A percentile compares a stretch with the other conserved stretches of the same genome.
Evolutionary conservation across 345 rosid species (phyloP).

Genomic region (Melaleuca alternifolia): DNA sequence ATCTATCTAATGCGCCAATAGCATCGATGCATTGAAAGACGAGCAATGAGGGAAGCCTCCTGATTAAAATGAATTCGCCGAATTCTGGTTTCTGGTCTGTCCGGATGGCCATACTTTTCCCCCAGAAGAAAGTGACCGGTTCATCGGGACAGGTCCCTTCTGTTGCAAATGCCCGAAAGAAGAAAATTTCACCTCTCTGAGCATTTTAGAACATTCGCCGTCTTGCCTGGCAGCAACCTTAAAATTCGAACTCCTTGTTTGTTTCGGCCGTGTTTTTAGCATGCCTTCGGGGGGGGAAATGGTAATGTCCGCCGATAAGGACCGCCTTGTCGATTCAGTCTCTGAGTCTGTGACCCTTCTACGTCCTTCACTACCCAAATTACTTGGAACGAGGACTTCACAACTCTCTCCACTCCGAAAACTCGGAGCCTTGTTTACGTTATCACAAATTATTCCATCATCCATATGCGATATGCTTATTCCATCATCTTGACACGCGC

Average conservation of each 20-base stretch:
- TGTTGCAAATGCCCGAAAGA: slow-evolving; percentile 25
- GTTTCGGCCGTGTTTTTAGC: not conserved
- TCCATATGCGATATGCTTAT: not conserved
- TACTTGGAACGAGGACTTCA: not conserved
- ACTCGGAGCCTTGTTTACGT: not conserved
- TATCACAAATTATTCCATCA: not conserved
- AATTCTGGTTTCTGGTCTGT: slow-evolving; percentile 5
- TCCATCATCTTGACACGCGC: not conserved
- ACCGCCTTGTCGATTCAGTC: not conserved
- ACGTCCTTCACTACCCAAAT: not conserved
- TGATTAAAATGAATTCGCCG: slow-evolving; percentile 5
- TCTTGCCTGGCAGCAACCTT: not conserved
- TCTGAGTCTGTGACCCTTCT: not conserved
- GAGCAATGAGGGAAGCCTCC: not conserved
- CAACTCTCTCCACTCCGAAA: not conserved
- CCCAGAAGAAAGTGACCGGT: slow-evolving; percentile 25
- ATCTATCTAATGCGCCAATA: not conserved
- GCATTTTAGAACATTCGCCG: slow-evolving; percentile 10
- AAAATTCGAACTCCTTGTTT: not conserved
- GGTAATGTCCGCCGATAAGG: not conserved
- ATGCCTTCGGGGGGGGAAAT: not conserved
- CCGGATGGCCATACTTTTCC: slow-evolving; percentile 20
- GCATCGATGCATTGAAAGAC: not conserved
- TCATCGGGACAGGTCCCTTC: slow-evolving; percentile 26
- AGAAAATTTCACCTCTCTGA: slow-evolving; percentile 17